Evolutionary conservation across 176 grass and related monocot species (phyloP).

Genomic region (Typha latifolia): DNA sequence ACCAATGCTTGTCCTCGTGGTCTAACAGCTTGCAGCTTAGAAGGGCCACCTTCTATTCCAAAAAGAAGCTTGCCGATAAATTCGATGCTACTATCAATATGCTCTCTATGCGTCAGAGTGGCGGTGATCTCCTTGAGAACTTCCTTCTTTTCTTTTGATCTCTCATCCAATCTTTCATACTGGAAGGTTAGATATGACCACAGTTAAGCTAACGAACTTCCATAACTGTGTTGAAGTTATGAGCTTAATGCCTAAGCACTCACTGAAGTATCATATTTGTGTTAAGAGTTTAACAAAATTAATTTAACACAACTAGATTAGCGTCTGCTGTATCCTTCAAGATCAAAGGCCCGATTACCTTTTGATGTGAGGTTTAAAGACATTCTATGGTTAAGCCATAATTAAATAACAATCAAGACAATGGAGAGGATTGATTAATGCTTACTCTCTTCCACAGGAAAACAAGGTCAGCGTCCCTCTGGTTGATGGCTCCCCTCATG

Average conservation of each 20-base stretch:
- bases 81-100: conserved; percentile 62
- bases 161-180: conserved; percentile 51
- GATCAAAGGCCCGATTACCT: no score
- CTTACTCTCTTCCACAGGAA: conserved; percentile 86
- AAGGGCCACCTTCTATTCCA: conserved; percentile 49
- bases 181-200: conserved; percentile 17
- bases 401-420: not conserved
- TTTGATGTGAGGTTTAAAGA: no score
- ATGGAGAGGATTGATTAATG: not conserved
- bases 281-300: no score
- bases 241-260: no score
- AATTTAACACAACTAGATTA: no score
- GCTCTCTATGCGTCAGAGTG: conserved; percentile 56
- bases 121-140: conserved; percentile 51
- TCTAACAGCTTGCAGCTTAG: conserved; percentile 42
- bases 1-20: conserved; percentile 44
- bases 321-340: no score
- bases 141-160: conserved; percentile 37
- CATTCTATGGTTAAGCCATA: not conserved
- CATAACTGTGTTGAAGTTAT: no score
- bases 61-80: conserved; percentile 67
- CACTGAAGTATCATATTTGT: no score
- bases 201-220: not conserved
- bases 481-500: conserved; percentile 45
- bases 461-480: conserved; percentile 84